phyloP scores from a whole-genome alignment of 345 rosid species.

The Bretschneidera sinensis region DNA sequence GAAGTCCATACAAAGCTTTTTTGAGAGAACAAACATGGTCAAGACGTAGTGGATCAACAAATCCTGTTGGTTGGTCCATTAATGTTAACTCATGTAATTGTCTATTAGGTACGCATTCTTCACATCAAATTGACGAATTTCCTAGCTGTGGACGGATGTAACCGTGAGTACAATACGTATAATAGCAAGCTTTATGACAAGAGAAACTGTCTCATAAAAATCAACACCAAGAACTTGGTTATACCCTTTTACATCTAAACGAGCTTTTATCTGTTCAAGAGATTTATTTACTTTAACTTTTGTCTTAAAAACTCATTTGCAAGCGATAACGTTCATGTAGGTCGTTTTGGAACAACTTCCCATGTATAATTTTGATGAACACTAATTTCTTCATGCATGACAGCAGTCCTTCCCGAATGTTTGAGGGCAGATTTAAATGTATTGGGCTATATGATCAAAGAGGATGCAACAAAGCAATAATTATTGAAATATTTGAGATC shows the following conservation, averaged over 20 bases:
- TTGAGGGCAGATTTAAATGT: not conserved
- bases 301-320: not conserved
- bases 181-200: not conserved
- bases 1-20: not conserved
- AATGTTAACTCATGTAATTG: no score
- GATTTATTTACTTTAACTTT: not conserved
- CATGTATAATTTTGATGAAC: not conserved
- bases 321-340: not conserved
- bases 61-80: not conserved
- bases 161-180: not conserved
- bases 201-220: not conserved
- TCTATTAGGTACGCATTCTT: no score
- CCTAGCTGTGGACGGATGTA: no score
- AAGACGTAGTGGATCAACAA: not conserved
- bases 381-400: not conserved
- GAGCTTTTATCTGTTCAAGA: not conserved
- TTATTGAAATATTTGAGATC: not conserved
- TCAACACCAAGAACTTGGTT: not conserved
- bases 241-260: not conserved
- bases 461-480: no score
- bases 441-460: no score
- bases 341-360: not conserved
- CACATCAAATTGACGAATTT: no score
- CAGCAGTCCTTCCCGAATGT: not conserved
- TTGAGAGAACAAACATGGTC: not conserved